Base-by-base conservation (phyloP, 2,329 filamentous ascomycete species). In the Ascochyta lentis region DNA sequence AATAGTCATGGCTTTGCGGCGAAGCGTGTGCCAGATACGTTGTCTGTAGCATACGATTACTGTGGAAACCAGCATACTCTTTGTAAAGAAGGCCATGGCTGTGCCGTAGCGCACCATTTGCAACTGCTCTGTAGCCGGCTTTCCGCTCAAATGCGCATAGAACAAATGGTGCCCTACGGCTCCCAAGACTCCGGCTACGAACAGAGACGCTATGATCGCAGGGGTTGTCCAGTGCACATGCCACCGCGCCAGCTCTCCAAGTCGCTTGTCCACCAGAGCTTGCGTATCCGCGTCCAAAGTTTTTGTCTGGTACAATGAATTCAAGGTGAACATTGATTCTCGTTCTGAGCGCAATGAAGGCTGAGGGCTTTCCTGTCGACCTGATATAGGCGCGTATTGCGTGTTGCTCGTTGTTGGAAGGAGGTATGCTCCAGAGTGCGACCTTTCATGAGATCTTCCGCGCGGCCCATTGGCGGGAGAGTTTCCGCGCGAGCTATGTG, bases 21-120 rank as follows among this genome's bases (percentile, higher is more conserved):
- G 61, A 50, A 76, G 70, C 0, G 74, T 76, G 37, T 71, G 66
- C 74, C 74, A 76, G 59, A 76, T 75, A 27, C 73, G 56, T 46
- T 76, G 74, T 31, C 72, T 62, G 45, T 76, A 76, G 51, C 71
- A 71, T 35, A 76, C 58, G 19, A 76, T 61, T 9, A 71, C 67
- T 3, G 63, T 61, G 6, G 70, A 72, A 8, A 75, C 73, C 38
- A 76, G 61, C 24, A 67, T 74, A 31, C 70, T 70, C 54, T 75
- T 76, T 1, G 71, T 68, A 31, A 76, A 76, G 50, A 75, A 76
- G 4, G 73, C 73, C 53, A 76, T 45, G 1, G 73, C 73, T 8
- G 72, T 76, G 7, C 74, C 74, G 22, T 73, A 73, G 22, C 74
- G 57, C 3, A 74, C 65, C 68, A 71, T 76, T 37, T 39, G 65